A percentile compares a stretch with the other conserved stretches of the same genome.
These are phyloP conservation scores for Debaryomyces fabryi DNA, from an alignment of 1,139 yeast species.

Conservation along the genomic window DNA sequence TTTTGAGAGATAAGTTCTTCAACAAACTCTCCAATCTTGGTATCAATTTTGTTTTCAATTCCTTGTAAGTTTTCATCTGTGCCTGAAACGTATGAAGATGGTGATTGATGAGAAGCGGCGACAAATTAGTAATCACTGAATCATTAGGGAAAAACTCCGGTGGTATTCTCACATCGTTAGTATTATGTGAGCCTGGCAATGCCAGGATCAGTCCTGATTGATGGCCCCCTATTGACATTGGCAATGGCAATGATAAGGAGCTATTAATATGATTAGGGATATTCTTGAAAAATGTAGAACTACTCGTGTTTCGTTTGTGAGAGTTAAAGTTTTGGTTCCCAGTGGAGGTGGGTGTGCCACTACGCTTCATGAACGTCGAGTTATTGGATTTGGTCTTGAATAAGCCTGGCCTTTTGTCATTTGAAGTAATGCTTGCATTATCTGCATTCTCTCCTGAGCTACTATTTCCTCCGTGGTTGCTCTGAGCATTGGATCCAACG, in stretches of 20 bases:
- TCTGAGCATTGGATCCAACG: neutral
- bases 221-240: neutral
- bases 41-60: conserved; percentile 35
- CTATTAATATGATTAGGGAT: neutral
- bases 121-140: conserved; percentile 37
- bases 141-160: conserved; percentile 50
- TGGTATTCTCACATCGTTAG: conserved; percentile 39
- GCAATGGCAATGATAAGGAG: neutral
- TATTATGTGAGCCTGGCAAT: neutral
- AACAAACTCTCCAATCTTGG: conserved; percentile 43
- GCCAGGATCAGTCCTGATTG: neutral
- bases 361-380: conserved; percentile 13
- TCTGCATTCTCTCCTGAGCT: conserved; percentile 5
- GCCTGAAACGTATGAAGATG: conserved; percentile 35
- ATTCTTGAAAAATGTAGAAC: conserved; percentile 4
- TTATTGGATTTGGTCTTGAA: conserved; percentile 39
- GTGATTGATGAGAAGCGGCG: conserved; percentile 40
- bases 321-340: neutral
- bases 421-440: conserved; percentile 10
- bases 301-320: conserved; percentile 21
- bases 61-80: conserved; percentile 36
- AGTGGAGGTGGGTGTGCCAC: neutral
- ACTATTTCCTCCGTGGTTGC: conserved; percentile 7
- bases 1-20: conserved; percentile 41
- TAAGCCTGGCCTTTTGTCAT: conserved; percentile 33